Conservation (phyloP, 441 rosid species). For the Cnidoscolus chayamansa region DNA sequence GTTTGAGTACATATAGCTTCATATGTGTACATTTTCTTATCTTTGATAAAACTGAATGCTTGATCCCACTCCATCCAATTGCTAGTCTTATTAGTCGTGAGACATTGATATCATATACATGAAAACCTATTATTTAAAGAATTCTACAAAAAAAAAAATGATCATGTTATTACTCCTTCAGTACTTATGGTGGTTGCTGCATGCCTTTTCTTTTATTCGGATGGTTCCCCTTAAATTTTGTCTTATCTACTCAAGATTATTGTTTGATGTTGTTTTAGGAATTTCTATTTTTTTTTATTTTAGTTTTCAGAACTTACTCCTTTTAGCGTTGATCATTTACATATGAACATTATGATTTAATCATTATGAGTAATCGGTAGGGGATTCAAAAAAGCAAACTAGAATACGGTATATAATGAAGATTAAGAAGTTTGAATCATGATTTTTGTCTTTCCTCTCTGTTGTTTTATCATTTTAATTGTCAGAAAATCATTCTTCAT, state of each 20-base stretch:
- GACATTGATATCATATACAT: background rate
- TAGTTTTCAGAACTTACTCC: background rate
- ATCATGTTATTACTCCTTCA: background rate
- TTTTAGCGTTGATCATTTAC: background rate
- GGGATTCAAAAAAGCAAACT: background rate
- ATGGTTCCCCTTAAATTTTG: background rate
- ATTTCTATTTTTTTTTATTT: background rate
- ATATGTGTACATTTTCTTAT: background rate
- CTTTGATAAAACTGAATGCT: background rate
- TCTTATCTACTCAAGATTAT: background rate
- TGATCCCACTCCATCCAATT: background rate
- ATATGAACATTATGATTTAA: background rate
- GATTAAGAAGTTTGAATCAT: background rate
- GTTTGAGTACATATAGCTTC: background rate
- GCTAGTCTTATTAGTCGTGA: background rate
- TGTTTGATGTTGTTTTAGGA: background rate
- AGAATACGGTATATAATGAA: background rate
- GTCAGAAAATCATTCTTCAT: background rate
- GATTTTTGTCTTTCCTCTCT: background rate
- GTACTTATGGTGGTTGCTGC: background rate
- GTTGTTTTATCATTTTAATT: background rate
- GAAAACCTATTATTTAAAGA: background rate
- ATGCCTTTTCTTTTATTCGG: background rate
- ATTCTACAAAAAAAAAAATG: background rate
- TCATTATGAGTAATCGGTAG: background rate